Percentiles rank a stretch among this genome's conserved stretches.
These are phyloP conservation scores for Saccharomycopsis babjevae DNA, from an alignment of 805 yeast species.

Conservation along the genomic window DNA sequence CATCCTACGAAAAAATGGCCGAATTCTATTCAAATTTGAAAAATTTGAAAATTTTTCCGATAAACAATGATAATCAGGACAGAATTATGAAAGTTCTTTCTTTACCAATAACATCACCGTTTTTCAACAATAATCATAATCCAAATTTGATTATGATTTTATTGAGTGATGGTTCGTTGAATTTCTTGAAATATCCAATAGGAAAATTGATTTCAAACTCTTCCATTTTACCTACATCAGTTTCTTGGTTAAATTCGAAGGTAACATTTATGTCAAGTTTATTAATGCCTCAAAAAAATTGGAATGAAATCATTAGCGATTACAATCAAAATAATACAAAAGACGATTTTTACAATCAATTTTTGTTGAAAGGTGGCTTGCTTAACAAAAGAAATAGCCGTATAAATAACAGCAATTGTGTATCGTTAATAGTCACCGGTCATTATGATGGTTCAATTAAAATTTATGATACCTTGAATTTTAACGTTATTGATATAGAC, in stretches of 20 bases:
- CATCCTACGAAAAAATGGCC: constrained; percentile 78
- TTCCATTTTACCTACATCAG: constrained; percentile 64
- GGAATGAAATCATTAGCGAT: constrained; percentile 71
- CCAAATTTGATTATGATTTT: constrained; percentile 56
- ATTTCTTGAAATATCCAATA: constrained; percentile 47
- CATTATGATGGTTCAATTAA: constrained; percentile 79
- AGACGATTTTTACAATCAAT: constrained; percentile 23
- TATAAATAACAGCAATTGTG: not conserved
- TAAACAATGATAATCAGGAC: constrained; percentile 36
- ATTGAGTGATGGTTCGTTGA: constrained; percentile 54
- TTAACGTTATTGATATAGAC: constrained; percentile 51
- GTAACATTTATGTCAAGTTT: constrained; percentile 47
- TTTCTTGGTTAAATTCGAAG: constrained; percentile 71
- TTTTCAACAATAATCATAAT: constrained; percentile 69
- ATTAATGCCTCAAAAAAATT: constrained; percentile 51
- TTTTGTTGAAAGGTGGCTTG: constrained; percentile 67
- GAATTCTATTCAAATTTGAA: constrained; percentile 56
- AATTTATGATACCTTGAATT: constrained; percentile 73
- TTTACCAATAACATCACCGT: constrained; percentile 57
- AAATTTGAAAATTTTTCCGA: constrained; percentile 45
- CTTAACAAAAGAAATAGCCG: constrained; percentile 30
- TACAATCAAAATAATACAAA: constrained; percentile 23
- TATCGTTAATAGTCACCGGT: constrained; percentile 64
- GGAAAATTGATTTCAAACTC: constrained; percentile 45
- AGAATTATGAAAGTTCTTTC: constrained; percentile 35